Evolutionary conservation across 192 early-diverging fungal species (phyloP).

Genomic region (Obelidium mucronatum): DNA sequence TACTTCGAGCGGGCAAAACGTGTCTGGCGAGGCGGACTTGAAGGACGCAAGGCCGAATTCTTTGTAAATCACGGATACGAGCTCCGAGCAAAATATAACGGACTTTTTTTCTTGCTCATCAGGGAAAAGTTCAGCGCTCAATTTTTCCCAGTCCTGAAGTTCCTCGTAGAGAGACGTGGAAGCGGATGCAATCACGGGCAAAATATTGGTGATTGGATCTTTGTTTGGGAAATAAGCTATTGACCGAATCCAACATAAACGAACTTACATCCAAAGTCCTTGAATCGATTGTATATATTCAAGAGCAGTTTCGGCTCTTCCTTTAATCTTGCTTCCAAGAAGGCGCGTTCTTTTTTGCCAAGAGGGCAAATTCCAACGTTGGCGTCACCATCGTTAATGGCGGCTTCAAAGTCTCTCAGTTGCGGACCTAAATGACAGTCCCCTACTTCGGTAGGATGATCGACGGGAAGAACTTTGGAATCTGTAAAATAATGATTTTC

Average conservation of each 20-base stretch:
- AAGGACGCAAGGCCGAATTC: conserved; percentile 35
- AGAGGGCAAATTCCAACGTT: conserved; percentile 39
- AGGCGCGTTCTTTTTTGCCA: not conserved
- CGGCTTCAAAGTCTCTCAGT: conserved; percentile 27
- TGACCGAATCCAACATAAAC: too few relatives aligned
- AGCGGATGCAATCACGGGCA: conserved; percentile 41
- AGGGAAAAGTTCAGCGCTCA: conserved; percentile 18
- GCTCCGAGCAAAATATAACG: conserved; percentile 40
- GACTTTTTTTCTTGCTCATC: conserved; percentile 38
- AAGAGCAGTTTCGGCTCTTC: conserved; percentile 5
- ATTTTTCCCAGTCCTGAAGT: conserved; percentile 13
- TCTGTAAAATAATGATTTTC: not conserved
- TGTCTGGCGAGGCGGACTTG: conserved; percentile 25
- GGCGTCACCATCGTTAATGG: conserved; percentile 28
- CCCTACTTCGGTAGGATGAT: too few relatives aligned
- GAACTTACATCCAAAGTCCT: conserved; percentile 3
- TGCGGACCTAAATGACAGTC: conserved; percentile 36
- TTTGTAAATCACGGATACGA: conserved; percentile 39
- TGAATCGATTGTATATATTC: conserved; percentile 36
- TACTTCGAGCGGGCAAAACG: conserved; percentile 43
- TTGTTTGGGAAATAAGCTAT: not conserved
- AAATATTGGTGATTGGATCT: conserved; percentile 35
- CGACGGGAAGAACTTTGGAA: conserved; percentile 17
- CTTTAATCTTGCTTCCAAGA: conserved; percentile 1
- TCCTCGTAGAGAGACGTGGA: conserved; percentile 30